Evolutionary conservation across 2,329 filamentous ascomycete genomes (phyloP).

Genomic region (Epichloe typhina): DNA sequence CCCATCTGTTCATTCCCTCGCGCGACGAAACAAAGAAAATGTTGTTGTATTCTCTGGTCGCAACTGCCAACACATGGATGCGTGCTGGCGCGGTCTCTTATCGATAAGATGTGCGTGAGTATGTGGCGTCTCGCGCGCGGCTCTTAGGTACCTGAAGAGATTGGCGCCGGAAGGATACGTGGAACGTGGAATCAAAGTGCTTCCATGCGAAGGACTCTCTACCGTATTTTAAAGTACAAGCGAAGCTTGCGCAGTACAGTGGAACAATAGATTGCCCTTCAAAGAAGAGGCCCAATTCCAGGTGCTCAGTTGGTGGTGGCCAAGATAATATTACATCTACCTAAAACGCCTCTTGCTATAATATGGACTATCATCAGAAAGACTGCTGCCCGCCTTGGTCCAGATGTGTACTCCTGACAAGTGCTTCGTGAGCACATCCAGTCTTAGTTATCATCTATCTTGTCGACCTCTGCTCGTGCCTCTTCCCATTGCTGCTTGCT

Average conservation of each 20-base stretch:
- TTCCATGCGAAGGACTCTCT: no score
- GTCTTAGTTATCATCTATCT: conserved; percentile 55
- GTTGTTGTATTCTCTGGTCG: not conserved
- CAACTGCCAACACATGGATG: not conserved
- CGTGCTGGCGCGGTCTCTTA: not conserved
- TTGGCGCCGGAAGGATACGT: not conserved
- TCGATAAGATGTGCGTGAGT: not conserved
- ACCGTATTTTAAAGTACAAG: no score
- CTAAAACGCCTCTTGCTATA: not conserved
- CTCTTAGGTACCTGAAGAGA: not conserved
- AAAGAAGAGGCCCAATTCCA: not conserved
- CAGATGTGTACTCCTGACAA: not conserved
- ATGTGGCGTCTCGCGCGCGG: not conserved
- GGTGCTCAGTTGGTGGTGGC: not conserved
- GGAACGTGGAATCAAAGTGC: no score
- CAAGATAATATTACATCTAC: not conserved
- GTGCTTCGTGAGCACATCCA: not conserved
- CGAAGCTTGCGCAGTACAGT: no score
- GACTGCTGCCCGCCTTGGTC: not conserved
- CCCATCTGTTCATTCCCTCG: not conserved
- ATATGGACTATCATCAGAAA: not conserved
- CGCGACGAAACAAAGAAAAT: not conserved
- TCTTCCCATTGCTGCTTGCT: conserved; percentile 87
- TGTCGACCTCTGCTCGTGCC: conserved; percentile 72
- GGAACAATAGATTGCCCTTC: no score